These are phyloP conservation scores for Ligustrum vulgare DNA, from an alignment of 257 asterid genomes.

Conservation along the genomic window DNA sequence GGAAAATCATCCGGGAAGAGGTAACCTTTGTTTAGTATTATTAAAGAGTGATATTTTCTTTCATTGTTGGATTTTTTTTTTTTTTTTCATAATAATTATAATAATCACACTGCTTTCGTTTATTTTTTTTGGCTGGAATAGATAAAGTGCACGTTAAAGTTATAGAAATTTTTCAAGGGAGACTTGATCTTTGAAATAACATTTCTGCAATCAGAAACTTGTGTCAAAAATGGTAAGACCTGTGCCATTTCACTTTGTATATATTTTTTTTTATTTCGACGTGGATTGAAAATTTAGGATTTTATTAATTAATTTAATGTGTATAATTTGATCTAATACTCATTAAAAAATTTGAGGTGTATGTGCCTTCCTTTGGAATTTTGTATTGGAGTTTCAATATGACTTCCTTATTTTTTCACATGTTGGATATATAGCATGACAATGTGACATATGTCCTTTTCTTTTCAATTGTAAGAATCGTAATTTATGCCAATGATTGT, in stretches of 20 bases:
- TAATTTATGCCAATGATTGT: background rate
- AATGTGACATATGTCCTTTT: background rate
- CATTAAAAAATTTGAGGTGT: background rate
- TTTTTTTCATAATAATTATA: too few species aligned
- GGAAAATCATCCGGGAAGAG: slow-evolving; percentile 26
- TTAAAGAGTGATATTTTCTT: background rate
- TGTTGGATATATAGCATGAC: background rate
- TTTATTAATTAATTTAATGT: background rate
- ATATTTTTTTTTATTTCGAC: background rate
- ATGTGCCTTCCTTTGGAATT: background rate
- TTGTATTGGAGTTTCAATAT: background rate
- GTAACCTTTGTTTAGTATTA: slow-evolving; percentile 10
- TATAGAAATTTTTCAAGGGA: slow-evolving; percentile 6
- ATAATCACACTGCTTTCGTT: slow-evolving; percentile 3
- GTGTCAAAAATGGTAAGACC: slow-evolving; percentile 32
- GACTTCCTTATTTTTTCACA: background rate
- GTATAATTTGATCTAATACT: background rate
- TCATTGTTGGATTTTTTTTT: background rate
- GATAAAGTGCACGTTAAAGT: slow-evolving; percentile 2
- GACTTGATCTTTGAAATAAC: slow-evolving; percentile 21
- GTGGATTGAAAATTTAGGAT: slow-evolving; percentile 12
- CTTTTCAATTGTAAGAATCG: background rate
- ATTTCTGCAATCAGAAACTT: slow-evolving; percentile 18
- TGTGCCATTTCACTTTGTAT: background rate
- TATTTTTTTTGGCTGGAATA: slow-evolving; percentile 19